Conservation (phyloP, 345 rosid species). For the Citrus sinensis region DVS_A1.0 CM039162.1:23850501-23851000, state of each 20-base stretch:
- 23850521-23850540: neutral
- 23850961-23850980: slow-evolving; percentile 41
- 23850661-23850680: slow-evolving; percentile 61
- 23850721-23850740: slow-evolving; percentile 75
- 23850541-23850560: neutral
- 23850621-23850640: slow-evolving; percentile 53
- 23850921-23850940: too few species aligned
- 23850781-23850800: slow-evolving; percentile 61
- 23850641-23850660: slow-evolving; percentile 66
- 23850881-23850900: too few species aligned
- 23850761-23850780: slow-evolving; percentile 76
- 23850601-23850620: slow-evolving; percentile 56
- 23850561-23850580: slow-evolving; percentile 46
- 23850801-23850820: slow-evolving; percentile 74
- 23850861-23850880: too few species aligned
- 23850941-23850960: slow-evolving; percentile 40
- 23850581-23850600: slow-evolving; percentile 58
- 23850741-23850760: slow-evolving; percentile 71
- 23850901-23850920: too few species aligned
- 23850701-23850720: slow-evolving; percentile 76
- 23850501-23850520: too few species aligned
- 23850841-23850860: too few species aligned
- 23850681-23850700: slow-evolving; percentile 61
- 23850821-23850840: slow-evolving; percentile 80
- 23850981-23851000: slow-evolving; percentile 76